Evolutionary conservation across 192 early-diverging fungal species (phyloP), one percentile per base, ranked within the genome.

Genomic region (Mortierella hygrophila): DNA sequence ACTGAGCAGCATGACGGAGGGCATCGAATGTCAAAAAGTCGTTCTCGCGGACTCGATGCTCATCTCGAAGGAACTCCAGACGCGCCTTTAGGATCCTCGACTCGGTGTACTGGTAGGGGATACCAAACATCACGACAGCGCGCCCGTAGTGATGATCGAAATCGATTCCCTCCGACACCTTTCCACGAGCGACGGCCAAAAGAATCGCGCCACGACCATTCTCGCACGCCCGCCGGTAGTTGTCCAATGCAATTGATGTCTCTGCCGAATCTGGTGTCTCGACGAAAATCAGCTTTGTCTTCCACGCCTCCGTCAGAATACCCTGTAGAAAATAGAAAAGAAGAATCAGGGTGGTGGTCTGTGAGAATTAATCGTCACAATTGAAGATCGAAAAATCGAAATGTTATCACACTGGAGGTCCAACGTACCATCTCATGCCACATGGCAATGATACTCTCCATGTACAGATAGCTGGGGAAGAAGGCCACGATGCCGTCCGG

Each of bases 91-190:
- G 85, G 57, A 99, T 98, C 32, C 98, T 88, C 70, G 94, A 95
- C 87, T 99, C 98, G 0, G 98, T 99, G 88, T 99, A 99, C 91
- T 99, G 99, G 88, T 99, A 99, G 7, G 99, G 99, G 71, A 99
- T 98, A 20, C 99, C 99, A 93, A 99, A 99, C 93, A 99, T 94
- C 77, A 99, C 93, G 75, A 99, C 99, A 40, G 99, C 98, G 23
- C 99, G 94, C 32, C 99, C 99, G 88, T 99, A 99, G 83, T 99
- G 96, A 89, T 99, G 98, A 88, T 99, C 99, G 83, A 99, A 99
- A 94, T 99, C 99, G 81, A 99, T 99, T 52, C 99, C 99, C 90
- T 99, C 99, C 32, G 97, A 98, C 26, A 99, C 98, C 87, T 99
- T 99, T 16, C 99, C 99, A 46, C 99, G 95, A 23, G 99, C 99